Conservation (phyloP, 768 basidiomycete species). For the Xanthoconium stramineum region DNA sequence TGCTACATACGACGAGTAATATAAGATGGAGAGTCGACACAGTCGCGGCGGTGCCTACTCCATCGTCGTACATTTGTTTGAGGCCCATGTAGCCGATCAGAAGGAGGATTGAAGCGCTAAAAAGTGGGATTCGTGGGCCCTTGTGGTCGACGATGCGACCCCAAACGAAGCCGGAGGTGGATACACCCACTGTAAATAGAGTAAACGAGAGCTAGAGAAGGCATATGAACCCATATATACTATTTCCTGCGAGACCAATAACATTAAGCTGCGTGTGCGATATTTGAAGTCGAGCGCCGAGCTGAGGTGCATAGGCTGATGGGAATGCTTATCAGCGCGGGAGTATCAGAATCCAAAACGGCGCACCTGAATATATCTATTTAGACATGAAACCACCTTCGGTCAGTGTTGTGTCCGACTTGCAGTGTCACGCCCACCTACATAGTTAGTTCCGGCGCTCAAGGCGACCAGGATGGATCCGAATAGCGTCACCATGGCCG, state of each 20-base stretch:
- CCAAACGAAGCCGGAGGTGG: conserved; percentile 71
- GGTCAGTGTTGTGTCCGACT: not conserved
- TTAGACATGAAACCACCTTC: not conserved
- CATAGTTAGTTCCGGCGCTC: conserved; percentile 73
- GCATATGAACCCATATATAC: conserved; percentile 41
- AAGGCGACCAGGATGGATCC: conserved; percentile 57
- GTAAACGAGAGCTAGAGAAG: not conserved
- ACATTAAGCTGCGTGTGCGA: conserved; percentile 81
- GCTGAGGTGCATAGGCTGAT: conserved; percentile 81
- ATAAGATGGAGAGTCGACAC: conserved; percentile 44
- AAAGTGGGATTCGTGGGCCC: conserved; percentile 71
- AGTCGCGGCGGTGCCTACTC: conserved; percentile 37
- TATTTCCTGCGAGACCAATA: conserved; percentile 75
- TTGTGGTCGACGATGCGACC: conserved; percentile 72
- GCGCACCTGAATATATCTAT: conserved; percentile 32
- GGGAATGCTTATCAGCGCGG: not conserved
- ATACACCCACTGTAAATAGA: conserved; percentile 61
- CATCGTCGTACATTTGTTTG: conserved; percentile 58
- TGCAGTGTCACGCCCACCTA: conserved; percentile 33
- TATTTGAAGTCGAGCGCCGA: conserved; percentile 69
- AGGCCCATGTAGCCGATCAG: conserved; percentile 76
- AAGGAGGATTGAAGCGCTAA: conserved; percentile 55
- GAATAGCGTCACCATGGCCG: conserved; percentile 46
- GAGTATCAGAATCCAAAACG: not conserved
- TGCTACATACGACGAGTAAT: conserved; percentile 59